A percentile compares a stretch with the other conserved stretches of the same genome.
Conservation (phyloP, 2,329 filamentous ascomycete species). For the Botrytis deweyae region DNA sequence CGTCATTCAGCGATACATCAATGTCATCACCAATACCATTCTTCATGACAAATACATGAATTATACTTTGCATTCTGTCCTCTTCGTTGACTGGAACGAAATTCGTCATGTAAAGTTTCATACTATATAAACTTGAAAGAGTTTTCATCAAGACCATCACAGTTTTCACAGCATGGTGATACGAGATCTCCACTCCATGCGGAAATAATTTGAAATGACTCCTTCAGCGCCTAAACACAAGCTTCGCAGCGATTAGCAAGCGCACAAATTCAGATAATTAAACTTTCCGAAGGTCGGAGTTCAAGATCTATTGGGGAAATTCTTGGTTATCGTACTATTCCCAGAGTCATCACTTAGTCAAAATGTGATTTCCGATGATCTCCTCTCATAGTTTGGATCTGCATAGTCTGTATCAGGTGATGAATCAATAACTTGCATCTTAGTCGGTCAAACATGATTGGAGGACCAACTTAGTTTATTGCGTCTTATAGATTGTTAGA, state of each 20-base stretch:
- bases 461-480: not conserved
- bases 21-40: not conserved
- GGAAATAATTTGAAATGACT: rapidly evolving
- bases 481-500: not conserved
- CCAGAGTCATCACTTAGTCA: rapidly evolving
- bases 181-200: not conserved
- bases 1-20: not conserved
- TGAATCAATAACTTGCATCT: not conserved
- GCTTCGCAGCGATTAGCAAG: not conserved
- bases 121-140: not conserved
- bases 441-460: not conserved
- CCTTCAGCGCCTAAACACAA: no score
- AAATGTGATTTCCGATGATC: not conserved
- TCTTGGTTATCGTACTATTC: not conserved
- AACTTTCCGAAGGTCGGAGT: not conserved
- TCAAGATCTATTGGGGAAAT: not conserved
- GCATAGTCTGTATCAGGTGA: rapidly evolving
- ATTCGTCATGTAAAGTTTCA: not conserved
- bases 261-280: no score
- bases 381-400: rapidly evolving
- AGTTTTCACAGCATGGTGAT: not conserved
- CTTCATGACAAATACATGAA: not conserved
- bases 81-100: rapidly evolving
- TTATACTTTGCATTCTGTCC: not conserved
- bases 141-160: not conserved